These are phyloP conservation scores for Apophysomyces ossiformis DNA, from an alignment of 371 early-diverging fungal genomes.

Conservation along the genomic window DNA sequence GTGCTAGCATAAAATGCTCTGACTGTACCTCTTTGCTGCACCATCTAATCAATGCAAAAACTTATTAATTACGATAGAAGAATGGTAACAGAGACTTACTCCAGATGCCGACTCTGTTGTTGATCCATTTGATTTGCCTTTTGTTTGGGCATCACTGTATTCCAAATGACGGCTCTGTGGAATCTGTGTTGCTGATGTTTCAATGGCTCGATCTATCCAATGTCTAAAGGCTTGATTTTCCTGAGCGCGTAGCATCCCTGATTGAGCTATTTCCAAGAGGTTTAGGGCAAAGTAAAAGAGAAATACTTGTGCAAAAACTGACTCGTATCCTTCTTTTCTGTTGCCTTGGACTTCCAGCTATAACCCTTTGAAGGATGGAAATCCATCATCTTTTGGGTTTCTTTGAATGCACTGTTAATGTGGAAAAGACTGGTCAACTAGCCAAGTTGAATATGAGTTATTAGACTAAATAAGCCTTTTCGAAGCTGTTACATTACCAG, in stretches of 20 bases:
- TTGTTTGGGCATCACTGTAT: constrained; percentile 11
- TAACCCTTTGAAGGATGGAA: constrained; percentile 81
- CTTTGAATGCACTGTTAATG: constrained; percentile 74
- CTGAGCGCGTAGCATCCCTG: constrained; percentile 40
- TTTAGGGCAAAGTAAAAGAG: neutral
- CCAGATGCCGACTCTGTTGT: neutral
- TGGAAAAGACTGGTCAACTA: constrained; percentile 73
- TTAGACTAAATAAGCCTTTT: neutral
- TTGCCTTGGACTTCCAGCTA: constrained; percentile 61
- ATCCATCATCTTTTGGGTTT: constrained; percentile 64
- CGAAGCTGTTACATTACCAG: constrained; percentile 55
- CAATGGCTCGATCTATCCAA: constrained; percentile 54
- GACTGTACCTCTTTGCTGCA: neutral
- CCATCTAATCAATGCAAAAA: neutral
- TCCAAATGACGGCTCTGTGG: constrained; percentile 36
- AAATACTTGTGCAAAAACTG: neutral
- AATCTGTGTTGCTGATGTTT: constrained; percentile 39
- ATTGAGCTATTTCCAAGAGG: constrained; percentile 13
- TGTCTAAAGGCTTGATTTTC: constrained; percentile 47
- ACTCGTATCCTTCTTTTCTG: constrained; percentile 9
- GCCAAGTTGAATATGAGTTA: neutral
- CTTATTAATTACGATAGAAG: neutral
- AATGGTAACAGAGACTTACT: neutral
- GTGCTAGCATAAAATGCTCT: neutral
- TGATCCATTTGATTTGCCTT: constrained; percentile 5